phyloP scores from a whole-genome alignment of 2,329 filamentous ascomycete species.

The Colletotrichum navitas region DNA sequence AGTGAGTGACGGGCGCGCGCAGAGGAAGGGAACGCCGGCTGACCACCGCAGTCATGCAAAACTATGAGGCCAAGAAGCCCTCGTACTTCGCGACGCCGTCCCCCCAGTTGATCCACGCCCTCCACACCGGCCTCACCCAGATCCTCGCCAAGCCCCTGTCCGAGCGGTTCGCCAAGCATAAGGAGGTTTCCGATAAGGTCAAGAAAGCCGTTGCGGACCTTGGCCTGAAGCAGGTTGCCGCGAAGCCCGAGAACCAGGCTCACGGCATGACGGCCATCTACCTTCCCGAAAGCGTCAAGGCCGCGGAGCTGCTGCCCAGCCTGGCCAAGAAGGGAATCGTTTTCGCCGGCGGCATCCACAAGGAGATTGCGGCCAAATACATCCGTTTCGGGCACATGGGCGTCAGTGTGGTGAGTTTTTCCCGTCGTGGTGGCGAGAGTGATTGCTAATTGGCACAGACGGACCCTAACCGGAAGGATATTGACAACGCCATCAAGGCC shows the following conservation, averaged over 20 bases:
- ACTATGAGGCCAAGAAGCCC: constrained; percentile 97
- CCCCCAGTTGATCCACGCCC: constrained; percentile 91
- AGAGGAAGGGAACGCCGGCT: constrained; percentile 6
- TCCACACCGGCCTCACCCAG: constrained; percentile 89
- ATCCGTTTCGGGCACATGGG: constrained; percentile 99
- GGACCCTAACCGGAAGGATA: constrained; percentile 82
- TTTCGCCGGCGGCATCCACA: constrained; percentile 95
- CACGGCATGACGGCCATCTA: constrained; percentile 99
- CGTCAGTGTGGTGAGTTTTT: constrained; percentile 78
- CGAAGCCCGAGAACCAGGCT: constrained; percentile 89
- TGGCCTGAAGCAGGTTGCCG: constrained; percentile 88
- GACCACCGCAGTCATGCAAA: constrained; percentile 83
- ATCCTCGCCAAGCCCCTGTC: constrained; percentile 85
- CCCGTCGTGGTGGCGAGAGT: constrained; percentile 46
- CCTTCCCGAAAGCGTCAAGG: constrained; percentile 85
- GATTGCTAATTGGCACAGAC: constrained; percentile 58
- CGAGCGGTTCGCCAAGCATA: constrained; percentile 87
- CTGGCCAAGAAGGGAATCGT: constrained; percentile 89
- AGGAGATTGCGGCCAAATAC: constrained; percentile 93
- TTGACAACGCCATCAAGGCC: constrained; percentile 85
- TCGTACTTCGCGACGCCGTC: constrained; percentile 98
- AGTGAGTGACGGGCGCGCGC: constrained; percentile 64
- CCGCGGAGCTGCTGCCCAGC: constrained; percentile 86
- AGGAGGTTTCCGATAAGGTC: constrained; percentile 82
- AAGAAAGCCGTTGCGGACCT: constrained; percentile 86